phyloP scores from a whole-genome alignment of 768 basidiomycete species.

The Mycena haematopus region DNA sequence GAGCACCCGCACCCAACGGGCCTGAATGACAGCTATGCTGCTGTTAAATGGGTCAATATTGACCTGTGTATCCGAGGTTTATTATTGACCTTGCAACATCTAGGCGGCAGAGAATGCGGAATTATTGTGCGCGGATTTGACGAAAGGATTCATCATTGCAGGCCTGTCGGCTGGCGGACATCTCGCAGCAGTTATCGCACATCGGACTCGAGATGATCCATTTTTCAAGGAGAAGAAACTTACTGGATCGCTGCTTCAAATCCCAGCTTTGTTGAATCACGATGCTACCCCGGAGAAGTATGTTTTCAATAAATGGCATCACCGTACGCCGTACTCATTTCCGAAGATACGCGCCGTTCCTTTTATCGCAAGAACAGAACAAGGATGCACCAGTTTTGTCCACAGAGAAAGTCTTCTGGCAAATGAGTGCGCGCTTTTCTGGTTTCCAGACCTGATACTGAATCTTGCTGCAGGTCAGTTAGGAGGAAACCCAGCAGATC shows the following conservation, averaged over 20 bases:
- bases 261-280: slow-evolving; percentile 18
- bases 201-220: slow-evolving; percentile 24
- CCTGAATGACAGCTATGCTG: slow-evolving; percentile 21
- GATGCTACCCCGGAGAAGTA: slow-evolving; percentile 20
- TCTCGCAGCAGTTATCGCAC: slow-evolving; percentile 19
- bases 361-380: slow-evolving; percentile 24
- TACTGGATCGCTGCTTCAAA: slow-evolving; percentile 22
- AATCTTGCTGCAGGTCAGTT: background rate
- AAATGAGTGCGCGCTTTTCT: background rate
- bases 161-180: slow-evolving; percentile 26
- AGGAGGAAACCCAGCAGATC: slow-evolving; percentile 15
- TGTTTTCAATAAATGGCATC: background rate
- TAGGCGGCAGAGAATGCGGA: slow-evolving; percentile 13
- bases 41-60: slow-evolving; percentile 24
- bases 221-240: slow-evolving; percentile 22
- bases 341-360: slow-evolving; percentile 12
- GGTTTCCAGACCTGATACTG: background rate
- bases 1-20: slow-evolving; percentile 20
- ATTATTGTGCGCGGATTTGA: slow-evolving; percentile 21
- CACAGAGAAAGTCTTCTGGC: background rate
- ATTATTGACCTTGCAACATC: background rate
- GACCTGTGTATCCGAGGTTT: background rate
- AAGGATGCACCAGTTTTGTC: slow-evolving; percentile 6
- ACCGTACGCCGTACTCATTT: background rate
- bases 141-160: slow-evolving; percentile 25